Percentiles rank a stretch among this genome's conserved stretches.
Evolutionary conservation across 768 basidiomycete genomes (phyloP).

Genomic region (Pleurotus tuoliensis): DNA sequence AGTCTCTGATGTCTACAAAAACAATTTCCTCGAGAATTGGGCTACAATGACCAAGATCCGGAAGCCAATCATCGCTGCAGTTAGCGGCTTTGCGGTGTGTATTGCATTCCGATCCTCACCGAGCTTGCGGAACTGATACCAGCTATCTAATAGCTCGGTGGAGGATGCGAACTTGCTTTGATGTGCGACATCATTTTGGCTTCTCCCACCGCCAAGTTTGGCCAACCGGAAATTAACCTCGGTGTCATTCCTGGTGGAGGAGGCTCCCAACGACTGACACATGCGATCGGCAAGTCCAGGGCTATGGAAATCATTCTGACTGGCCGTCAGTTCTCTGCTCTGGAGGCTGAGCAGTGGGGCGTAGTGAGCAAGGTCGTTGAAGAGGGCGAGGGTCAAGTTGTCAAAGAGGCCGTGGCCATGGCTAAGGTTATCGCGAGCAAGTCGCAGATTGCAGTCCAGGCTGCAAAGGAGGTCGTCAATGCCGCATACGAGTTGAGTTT

Average conservation of each 20-base stretch:
- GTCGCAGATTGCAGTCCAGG: constrained; percentile 78
- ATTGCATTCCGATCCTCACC: background rate
- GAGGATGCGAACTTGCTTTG: constrained; percentile 94
- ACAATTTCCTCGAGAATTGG: constrained; percentile 87
- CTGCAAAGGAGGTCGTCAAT: constrained; percentile 92
- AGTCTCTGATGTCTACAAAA: constrained; percentile 87
- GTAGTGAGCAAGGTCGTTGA: constrained; percentile 78
- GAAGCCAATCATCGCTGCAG: constrained; percentile 95
- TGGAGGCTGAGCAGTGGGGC: constrained; percentile 85
- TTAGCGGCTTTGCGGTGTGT: constrained; percentile 89
- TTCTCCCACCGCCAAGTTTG: constrained; percentile 86
- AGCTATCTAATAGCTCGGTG: constrained; percentile 67
- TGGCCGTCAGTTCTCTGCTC: constrained; percentile 74
- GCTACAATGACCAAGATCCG: constrained; percentile 62
- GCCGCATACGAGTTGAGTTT: constrained; percentile 82
- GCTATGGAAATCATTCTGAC: constrained; percentile 95
- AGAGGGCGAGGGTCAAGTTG: constrained; percentile 73
- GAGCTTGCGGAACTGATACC: background rate
- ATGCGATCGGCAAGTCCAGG: constrained; percentile 84
- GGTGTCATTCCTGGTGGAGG: constrained; percentile 95
- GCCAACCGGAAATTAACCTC: constrained; percentile 94
- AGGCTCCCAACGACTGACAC: constrained; percentile 87
- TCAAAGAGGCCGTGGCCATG: constrained; percentile 81
- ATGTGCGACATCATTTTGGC: constrained; percentile 96
- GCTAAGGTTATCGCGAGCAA: constrained; percentile 78